phyloP scores from a whole-genome alignment of 225 moss, liverwort and hornwort species.

The Straminergon stramineum region DNA sequence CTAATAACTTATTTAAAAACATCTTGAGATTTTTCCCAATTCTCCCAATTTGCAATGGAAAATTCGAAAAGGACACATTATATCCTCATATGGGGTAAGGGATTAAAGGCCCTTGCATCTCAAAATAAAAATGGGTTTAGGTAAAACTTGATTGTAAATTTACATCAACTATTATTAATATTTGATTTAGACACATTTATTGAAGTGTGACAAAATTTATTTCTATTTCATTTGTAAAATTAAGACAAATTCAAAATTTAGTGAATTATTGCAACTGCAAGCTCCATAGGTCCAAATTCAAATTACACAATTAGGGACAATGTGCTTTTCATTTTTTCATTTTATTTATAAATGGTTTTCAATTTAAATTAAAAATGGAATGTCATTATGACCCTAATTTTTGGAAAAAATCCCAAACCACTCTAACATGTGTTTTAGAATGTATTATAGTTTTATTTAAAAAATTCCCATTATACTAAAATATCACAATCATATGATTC shows the following conservation, averaged over 20 bases:
- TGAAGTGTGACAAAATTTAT: background rate
- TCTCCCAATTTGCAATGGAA: background rate
- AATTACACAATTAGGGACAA: too few species aligned
- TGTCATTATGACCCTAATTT: background rate
- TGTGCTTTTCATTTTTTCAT: background rate
- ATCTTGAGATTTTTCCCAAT: background rate
- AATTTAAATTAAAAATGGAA: background rate
- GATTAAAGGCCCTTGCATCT: background rate
- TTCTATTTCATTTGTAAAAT: background rate
- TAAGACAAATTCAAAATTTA: background rate
- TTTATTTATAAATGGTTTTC: background rate
- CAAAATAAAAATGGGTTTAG: background rate
- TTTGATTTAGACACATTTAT: background rate
- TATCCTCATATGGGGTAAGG: rapidly evolving
- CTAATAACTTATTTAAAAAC: background rate
- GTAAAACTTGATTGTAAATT: background rate
- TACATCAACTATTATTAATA: rapidly evolving
- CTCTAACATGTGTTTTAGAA: background rate
- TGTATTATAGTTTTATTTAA: background rate
- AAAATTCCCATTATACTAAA: too few species aligned
- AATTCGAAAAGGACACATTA: background rate
- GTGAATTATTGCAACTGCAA: background rate
- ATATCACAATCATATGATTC: too few species aligned
- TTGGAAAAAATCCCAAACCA: background rate
- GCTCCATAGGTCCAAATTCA: background rate